Percentiles rank a stretch among this genome's conserved stretches.
These are phyloP conservation scores for Crithidia sp. DNA, from an alignment of 208 protist genomes.

Conservation along the genomic window DNA sequence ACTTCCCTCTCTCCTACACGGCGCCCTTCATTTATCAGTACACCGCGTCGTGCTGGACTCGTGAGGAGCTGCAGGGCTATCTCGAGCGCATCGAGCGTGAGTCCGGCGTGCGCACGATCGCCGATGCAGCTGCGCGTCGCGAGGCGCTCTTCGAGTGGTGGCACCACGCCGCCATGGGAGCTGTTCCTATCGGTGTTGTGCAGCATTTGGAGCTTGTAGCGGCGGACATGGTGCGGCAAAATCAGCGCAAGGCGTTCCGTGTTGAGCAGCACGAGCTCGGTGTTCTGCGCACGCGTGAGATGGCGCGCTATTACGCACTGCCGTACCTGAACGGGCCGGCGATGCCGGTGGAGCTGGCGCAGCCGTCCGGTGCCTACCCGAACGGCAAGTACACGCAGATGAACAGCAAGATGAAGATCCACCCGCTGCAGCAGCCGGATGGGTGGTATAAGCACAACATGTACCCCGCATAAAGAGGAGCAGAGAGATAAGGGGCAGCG, in stretches of 20 bases:
- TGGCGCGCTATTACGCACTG: constrained; percentile 81
- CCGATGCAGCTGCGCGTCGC: constrained; percentile 32
- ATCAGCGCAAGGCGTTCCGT: constrained; percentile 49
- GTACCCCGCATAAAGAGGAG: constrained; percentile 50
- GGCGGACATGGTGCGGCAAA: constrained; percentile 60
- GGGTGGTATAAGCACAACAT: constrained; percentile 59
- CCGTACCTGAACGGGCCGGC: constrained; percentile 63
- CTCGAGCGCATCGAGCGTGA: constrained; percentile 55
- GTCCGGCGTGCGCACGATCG: constrained; percentile 58
- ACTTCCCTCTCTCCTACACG: constrained; percentile 74
- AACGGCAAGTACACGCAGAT: constrained; percentile 67
- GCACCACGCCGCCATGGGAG: constrained; percentile 20
- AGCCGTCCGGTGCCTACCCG: constrained; percentile 60
- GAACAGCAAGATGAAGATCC: constrained; percentile 41
- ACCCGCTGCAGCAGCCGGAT: constrained; percentile 70
- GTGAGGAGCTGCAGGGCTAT: constrained; percentile 42
- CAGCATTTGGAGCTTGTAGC: constrained; percentile 68
- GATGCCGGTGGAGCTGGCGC: constrained; percentile 58
- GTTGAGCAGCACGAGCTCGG: constrained; percentile 45
- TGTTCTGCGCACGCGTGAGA: constrained; percentile 62
- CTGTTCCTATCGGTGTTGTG: constrained; percentile 57
- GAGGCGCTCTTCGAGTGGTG: constrained; percentile 32
- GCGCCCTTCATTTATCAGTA: constrained; percentile 81
- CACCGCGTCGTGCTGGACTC: constrained; percentile 62
- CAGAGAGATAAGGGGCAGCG: background rate